Evolutionary conservation across 306 rosid species (phyloP).

Genomic region (Senna siamea): DNA sequence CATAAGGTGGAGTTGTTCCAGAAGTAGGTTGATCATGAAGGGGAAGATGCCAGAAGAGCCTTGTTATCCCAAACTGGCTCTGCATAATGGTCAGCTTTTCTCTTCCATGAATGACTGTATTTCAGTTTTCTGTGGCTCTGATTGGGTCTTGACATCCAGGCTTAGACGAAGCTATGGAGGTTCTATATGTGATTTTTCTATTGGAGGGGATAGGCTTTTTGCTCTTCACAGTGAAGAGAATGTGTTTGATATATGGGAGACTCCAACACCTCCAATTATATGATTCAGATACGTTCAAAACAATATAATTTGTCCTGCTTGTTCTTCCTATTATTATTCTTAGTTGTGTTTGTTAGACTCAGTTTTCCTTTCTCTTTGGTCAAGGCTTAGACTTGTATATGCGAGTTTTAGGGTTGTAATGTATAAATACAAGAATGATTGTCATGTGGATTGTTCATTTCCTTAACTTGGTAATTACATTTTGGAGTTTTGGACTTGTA

Average conservation of each 20-base stretch:
- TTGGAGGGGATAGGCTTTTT: constrained; percentile 93
- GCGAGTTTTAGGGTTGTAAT: constrained; percentile 30
- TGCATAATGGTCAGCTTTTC: constrained; percentile 88
- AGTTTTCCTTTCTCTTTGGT: constrained; percentile 34
- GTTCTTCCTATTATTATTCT: constrained; percentile 16
- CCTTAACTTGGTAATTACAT: too few relatives aligned
- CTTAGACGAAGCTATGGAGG: constrained; percentile 84
- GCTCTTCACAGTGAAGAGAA: constrained; percentile 93
- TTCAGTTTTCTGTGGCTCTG: constrained; percentile 91
- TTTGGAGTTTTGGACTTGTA: too few relatives aligned
- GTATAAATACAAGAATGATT: constrained; percentile 22
- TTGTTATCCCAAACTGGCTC: constrained; percentile 86
- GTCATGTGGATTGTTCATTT: not conserved
- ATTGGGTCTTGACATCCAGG: constrained; percentile 86
- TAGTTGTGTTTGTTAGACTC: constrained; percentile 5
- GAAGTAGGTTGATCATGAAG: constrained; percentile 74
- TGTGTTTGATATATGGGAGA: constrained; percentile 97
- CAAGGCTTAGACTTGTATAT: constrained; percentile 35
- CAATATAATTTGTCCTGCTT: constrained; percentile 2
- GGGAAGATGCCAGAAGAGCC: constrained; percentile 92
- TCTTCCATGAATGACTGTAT: constrained; percentile 94
- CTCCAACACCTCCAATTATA: constrained; percentile 73
- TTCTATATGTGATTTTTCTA: constrained; percentile 91
- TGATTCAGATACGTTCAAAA: constrained; percentile 42
- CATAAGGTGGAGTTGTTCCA: constrained; percentile 91